phyloP scores from a whole-genome alignment of 2,329 filamentous ascomycete species.

The Neocucurbitaria cava region DNA sequence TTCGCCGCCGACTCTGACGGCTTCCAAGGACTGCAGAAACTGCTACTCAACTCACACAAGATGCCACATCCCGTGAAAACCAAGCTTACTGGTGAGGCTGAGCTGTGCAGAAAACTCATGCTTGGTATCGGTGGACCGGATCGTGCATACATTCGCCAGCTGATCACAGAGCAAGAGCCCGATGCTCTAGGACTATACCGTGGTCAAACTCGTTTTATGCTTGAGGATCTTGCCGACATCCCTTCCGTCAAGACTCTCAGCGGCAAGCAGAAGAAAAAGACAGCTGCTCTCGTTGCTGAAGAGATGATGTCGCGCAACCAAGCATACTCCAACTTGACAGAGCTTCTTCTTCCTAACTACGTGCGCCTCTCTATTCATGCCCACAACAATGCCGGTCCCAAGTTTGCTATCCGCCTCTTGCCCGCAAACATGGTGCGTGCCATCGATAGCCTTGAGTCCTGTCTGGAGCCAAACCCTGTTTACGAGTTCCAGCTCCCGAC shows the following conservation, averaged over 20 bases:
- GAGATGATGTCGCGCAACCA: slow-evolving; percentile 55
- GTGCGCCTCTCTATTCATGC: slow-evolving; percentile 59
- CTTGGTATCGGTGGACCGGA: slow-evolving; percentile 34
- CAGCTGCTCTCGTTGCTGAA: slow-evolving; percentile 41
- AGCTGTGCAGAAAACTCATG: slow-evolving; percentile 41
- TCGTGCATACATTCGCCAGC: slow-evolving; percentile 30
- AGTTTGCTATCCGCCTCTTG: slow-evolving; percentile 53
- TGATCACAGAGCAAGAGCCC: slow-evolving; percentile 38
- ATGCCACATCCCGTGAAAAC: slow-evolving; percentile 41
- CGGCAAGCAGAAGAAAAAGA: slow-evolving; percentile 46
- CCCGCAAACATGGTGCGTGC: slow-evolving; percentile 40
- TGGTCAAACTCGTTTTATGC: slow-evolving; percentile 49
- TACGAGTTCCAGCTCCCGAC: slow-evolving; percentile 50
- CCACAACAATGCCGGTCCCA: slow-evolving; percentile 52
- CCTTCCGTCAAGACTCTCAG: slow-evolving; percentile 32
- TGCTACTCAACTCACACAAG: slow-evolving; percentile 25
- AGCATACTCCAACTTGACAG: slow-evolving; percentile 58
- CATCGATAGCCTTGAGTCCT: slow-evolving; percentile 42
- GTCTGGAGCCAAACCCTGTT: slow-evolving; percentile 29
- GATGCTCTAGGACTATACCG: slow-evolving; percentile 43
- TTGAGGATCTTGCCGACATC: slow-evolving; percentile 42
- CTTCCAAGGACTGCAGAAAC: slow-evolving; percentile 29
- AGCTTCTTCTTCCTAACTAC: slow-evolving; percentile 54
- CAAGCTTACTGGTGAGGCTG: slow-evolving; percentile 33
- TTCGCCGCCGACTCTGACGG: slow-evolving; percentile 34